Conservation (phyloP, 2,329 filamentous ascomycete species). For the Tolypocladium album region DNA sequence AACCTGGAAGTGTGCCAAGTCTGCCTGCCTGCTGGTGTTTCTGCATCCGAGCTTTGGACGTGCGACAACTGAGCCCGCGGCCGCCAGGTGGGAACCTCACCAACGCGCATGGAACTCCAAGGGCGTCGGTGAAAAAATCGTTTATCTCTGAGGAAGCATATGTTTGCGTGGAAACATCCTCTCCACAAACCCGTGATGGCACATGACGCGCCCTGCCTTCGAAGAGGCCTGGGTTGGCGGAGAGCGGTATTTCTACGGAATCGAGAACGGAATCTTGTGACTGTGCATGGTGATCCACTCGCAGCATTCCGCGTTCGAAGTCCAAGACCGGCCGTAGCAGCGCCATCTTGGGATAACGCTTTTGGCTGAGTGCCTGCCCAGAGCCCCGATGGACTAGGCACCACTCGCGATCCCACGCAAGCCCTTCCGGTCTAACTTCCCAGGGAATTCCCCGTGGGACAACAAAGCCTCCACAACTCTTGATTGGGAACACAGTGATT, state of each 20-base stretch:
- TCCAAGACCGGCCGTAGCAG: slow-evolving; percentile 68
- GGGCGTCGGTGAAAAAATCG: slow-evolving; percentile 62
- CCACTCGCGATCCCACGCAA: slow-evolving; percentile 96
- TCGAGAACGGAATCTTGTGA: background rate
- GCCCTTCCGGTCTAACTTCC: slow-evolving; percentile 70
- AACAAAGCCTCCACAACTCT: slow-evolving; percentile 76
- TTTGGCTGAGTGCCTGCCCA: slow-evolving; percentile 76
- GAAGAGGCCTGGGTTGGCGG: slow-evolving; percentile 52
- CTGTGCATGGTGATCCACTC: slow-evolving; percentile 40
- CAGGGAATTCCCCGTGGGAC: slow-evolving; percentile 56
- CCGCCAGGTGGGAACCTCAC: slow-evolving; percentile 71
- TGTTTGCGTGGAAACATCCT: slow-evolving; percentile 57
- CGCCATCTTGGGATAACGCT: slow-evolving; percentile 79
- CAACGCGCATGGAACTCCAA: slow-evolving; percentile 72
- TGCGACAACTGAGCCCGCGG: slow-evolving; percentile 47
- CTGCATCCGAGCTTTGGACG: slow-evolving; percentile 61
- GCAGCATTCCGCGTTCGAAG: slow-evolving; percentile 53
- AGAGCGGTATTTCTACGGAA: slow-evolving; percentile 49
- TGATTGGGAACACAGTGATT: slow-evolving; percentile 79
- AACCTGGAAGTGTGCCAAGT: slow-evolving; percentile 32
- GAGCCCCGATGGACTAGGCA: slow-evolving; percentile 84
- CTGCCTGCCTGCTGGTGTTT: slow-evolving; percentile 34
- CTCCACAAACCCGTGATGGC: slow-evolving; percentile 70
- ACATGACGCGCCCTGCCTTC: slow-evolving; percentile 26
- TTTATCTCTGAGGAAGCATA: slow-evolving; percentile 60